Conservation (phyloP, 352 stramenopile species). For the Phytophthora europaea region DNA sequence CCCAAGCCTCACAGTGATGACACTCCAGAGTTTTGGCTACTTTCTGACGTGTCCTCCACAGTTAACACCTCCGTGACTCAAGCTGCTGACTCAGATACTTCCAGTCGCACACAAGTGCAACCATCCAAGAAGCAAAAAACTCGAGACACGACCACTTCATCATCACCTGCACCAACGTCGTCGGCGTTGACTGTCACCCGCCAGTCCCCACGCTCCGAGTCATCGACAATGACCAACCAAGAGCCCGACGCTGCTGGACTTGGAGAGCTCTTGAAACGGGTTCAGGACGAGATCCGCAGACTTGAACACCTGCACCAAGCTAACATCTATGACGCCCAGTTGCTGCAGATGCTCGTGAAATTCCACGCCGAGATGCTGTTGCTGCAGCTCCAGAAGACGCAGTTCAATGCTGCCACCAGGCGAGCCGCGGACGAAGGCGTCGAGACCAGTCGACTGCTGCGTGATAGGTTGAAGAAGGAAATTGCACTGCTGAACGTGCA, state of each 20-base stretch:
- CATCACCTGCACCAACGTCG: conserved; percentile 3
- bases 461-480: conserved; percentile 35
- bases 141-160: conserved; percentile 1
- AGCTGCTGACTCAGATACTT: not conserved
- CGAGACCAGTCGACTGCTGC: conserved; percentile 28
- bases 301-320: conserved; percentile 18
- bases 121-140: conserved; percentile 20
- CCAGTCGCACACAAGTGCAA: conserved; percentile 2
- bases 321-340: conserved; percentile 42
- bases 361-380: conserved; percentile 45
- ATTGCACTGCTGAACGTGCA: conserved; percentile 42
- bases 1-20: conserved; percentile 7
- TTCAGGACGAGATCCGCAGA: conserved; percentile 43
- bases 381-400: conserved; percentile 28
- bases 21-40: conserved; percentile 22
- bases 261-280: conserved; percentile 18
- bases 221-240: not conserved
- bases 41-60: conserved; percentile 2
- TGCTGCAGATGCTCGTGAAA: conserved; percentile 46
- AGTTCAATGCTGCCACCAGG: conserved; percentile 12
- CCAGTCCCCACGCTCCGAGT: conserved; percentile 4
- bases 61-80: not conserved
- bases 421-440: conserved; percentile 21
- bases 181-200: conserved; percentile 20
- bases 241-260: conserved; percentile 6